Conservation (phyloP, 345 rosid species). For the Rhodamnia rubescens region DNA sequence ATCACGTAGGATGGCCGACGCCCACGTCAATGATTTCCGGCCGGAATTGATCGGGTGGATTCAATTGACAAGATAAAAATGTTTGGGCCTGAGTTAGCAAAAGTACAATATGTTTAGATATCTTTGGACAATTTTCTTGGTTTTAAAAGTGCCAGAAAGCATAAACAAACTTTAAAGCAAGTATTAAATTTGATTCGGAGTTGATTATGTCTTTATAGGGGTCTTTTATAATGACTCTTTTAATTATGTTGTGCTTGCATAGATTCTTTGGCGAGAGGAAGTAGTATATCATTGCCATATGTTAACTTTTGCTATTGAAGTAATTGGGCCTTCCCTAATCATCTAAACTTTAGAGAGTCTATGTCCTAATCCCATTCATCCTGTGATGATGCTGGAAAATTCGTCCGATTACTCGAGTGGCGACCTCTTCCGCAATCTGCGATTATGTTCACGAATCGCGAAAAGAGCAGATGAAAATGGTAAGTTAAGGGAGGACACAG, state of each 20-base stretch:
- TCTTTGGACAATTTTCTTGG: too few relatives aligned
- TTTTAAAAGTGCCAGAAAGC: neutral
- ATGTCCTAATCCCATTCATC: neutral
- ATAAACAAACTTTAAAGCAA: neutral
- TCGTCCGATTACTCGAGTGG: neutral
- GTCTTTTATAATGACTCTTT: neutral
- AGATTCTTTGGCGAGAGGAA: neutral
- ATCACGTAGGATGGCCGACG: too few relatives aligned
- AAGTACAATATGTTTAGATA: too few relatives aligned
- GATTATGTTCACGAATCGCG: neutral
- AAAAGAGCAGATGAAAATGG: neutral
- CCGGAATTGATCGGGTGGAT: too few relatives aligned
- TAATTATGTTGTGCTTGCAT: neutral
- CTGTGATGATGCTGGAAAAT: neutral
- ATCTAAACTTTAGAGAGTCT: neutral
- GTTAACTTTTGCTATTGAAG: neutral
- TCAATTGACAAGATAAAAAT: too few relatives aligned
- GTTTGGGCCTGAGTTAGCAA: too few relatives aligned
- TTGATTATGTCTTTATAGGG: neutral
- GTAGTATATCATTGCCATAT: neutral
- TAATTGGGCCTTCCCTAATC: neutral
- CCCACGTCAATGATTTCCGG: too few relatives aligned
- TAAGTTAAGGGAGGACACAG: neutral
- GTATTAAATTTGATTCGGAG: neutral
- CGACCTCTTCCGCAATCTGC: neutral